Percentiles rank a stretch among this genome's conserved stretches.
These are phyloP conservation scores for Straminergon stramineum DNA, from an alignment of 225 moss, liverwort and hornwort species.

Conservation along the genomic window DNA sequence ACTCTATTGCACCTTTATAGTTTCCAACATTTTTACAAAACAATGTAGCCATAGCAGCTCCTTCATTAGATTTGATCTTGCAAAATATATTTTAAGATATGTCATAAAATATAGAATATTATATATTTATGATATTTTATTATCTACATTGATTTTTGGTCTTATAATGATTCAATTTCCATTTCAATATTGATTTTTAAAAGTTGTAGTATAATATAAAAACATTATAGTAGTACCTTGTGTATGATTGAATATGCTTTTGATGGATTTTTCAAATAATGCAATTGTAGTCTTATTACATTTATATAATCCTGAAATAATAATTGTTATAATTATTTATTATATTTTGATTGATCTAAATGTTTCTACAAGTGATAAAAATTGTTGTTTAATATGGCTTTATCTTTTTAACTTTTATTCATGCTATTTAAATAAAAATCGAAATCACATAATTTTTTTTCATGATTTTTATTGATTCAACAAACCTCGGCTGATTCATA, in stretches of 20 bases:
- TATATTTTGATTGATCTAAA: not conserved
- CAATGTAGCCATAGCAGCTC: slow-evolving; percentile 38
- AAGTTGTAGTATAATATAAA: no score
- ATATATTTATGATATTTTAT: not conserved
- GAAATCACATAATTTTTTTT: not conserved
- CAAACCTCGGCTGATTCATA: slow-evolving; percentile 59
- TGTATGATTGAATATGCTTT: slow-evolving; percentile 53
- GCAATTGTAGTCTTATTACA: slow-evolving; percentile 45
- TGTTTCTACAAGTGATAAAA: no score
- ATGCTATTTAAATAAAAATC: no score
- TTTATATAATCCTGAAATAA: slow-evolving; percentile 36
- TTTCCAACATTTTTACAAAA: slow-evolving; percentile 62
- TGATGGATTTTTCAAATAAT: slow-evolving; percentile 31
- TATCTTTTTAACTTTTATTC: no score
- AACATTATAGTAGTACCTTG: slow-evolving; percentile 6
- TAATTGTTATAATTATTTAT: not conserved
- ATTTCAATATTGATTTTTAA: not conserved
- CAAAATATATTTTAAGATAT: no score
- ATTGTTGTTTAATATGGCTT: not conserved
- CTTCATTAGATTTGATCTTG: slow-evolving; percentile 61
- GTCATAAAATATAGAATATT: not conserved
- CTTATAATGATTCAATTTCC: no score
- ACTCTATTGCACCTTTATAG: slow-evolving; percentile 65
- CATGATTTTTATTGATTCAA: not conserved
- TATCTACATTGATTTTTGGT: not conserved